These are phyloP conservation scores for Coemansia aciculifera DNA, from an alignment of 192 early-diverging fungal genomes.

Conservation along the genomic window DNA sequence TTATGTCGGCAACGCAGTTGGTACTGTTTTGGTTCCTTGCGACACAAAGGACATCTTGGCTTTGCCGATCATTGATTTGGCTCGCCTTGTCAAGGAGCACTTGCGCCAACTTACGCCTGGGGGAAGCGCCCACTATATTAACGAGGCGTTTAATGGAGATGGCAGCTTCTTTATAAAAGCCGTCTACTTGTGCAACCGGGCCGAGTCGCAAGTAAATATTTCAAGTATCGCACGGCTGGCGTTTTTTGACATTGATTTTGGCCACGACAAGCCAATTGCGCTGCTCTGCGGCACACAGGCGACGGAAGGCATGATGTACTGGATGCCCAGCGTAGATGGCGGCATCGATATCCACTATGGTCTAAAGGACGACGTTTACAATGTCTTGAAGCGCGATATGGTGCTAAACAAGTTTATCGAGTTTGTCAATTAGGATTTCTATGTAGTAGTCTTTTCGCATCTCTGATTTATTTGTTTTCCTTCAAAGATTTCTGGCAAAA, in stretches of 20 bases:
- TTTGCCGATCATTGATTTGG: background rate
- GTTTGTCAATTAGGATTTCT: background rate
- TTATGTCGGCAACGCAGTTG: constrained; percentile 34
- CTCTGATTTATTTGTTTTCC: background rate
- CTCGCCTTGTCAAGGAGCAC: background rate
- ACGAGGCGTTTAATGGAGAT: constrained; percentile 3
- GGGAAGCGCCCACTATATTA: background rate
- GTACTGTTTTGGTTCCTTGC: constrained; percentile 10
- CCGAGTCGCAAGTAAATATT: constrained; percentile 15
- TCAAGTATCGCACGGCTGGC: constrained; percentile 26
- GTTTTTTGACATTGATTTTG: constrained; percentile 25
- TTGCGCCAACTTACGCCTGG: background rate
- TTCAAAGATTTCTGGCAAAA: background rate
- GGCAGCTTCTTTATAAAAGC: constrained; percentile 1
- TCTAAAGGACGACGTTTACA: background rate
- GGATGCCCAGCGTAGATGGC: background rate
- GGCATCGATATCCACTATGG: constrained; percentile 1
- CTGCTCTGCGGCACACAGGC: background rate
- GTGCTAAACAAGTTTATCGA: background rate
- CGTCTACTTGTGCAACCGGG: background rate
- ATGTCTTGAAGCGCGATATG: background rate
- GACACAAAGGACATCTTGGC: constrained; percentile 4
- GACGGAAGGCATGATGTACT: background rate
- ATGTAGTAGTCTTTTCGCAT: background rate
- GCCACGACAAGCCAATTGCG: constrained; percentile 19